Evolutionary conservation across 2,329 filamentous ascomycete genomes (phyloP), one percentile per base, ranked within the genome.

Genomic region (Microcera coccophila): DNA sequence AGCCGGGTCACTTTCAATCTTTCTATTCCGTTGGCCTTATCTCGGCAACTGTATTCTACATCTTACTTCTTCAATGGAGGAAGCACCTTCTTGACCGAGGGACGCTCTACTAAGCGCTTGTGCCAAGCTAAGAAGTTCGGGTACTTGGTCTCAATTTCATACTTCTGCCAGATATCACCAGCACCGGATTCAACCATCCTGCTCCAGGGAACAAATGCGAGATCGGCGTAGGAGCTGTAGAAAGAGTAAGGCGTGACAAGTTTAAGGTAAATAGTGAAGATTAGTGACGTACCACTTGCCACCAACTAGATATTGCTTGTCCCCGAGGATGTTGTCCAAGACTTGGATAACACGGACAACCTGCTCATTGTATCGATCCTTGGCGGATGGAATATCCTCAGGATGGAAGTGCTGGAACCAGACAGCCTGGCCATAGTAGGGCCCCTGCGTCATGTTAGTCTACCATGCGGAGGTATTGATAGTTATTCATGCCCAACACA

Each of bases 61-160:
- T 26, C 12, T 26, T 26, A 7, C 7, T 26, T 26, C 22, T 26
- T 26, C 22, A 26, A 26, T 12, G n/a, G n/a, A 26, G 7, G 7
- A 26, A 32, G 29, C 5, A 5, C 11, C 50, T 59, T 63, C 45
- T 55, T 50, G 18, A 65, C 56, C 10, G 60, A 49, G 10, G 61
- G 59, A 16, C 64, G 62, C 24, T 55, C 60, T 21, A 54, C 37
- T 3, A 68, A 35, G 4, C 65, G 55, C 31, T 62, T 47, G 35
- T 65, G 55, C 64, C 66, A 68, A 3, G 59, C 62, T 15, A 28
- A 44, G 35, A 59, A 66, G 54, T 67, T 62, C 38, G 61, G 58
- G 48, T 62, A 66, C 44, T 58, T 63, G 35, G 55, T 55, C 38
- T 63, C 59, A n/a, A 60, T 51, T 8, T 61, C 53, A 12, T 49